Evolutionary conservation across 768 basidiomycete genomes (phyloP).

Genomic region (Obba rivulosa): DNA sequence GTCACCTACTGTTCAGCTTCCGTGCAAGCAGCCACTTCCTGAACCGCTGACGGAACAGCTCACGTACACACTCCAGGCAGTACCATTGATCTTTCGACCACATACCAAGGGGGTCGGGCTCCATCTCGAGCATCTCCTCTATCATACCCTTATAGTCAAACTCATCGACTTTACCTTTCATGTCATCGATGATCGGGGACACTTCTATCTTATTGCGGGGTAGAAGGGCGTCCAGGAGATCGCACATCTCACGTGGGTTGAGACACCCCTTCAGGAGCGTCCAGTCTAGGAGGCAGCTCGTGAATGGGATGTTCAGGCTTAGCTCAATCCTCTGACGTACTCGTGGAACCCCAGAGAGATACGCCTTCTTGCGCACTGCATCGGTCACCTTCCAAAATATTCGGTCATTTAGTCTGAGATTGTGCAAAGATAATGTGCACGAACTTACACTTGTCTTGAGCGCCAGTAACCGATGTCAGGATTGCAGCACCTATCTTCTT

Average conservation of each 20-base stretch:
- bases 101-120: background rate
- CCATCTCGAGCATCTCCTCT: conserved; percentile 5
- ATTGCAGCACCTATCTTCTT: conserved; percentile 8
- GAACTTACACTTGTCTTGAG: conserved; percentile 20
- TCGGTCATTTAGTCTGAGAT: too few species aligned
- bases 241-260: background rate
- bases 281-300: conserved; percentile 8
- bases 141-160: background rate
- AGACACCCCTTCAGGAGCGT: conserved; percentile 8
- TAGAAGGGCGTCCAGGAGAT: conserved; percentile 8
- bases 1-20: background rate
- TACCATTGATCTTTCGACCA: conserved; percentile 24
- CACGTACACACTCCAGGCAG: conserved; percentile 16
- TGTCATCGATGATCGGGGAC: background rate
- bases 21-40: conserved; percentile 14
- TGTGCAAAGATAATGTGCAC: background rate
- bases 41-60: conserved; percentile 13
- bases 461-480: conserved; percentile 13
- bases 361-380: conserved; percentile 11
- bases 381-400: conserved; percentile 9
- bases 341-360: conserved; percentile 21
- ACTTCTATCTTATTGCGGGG: conserved; percentile 6
- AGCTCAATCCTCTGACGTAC: conserved; percentile 13
- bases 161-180: background rate
- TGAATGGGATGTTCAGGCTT: background rate